Evolutionary conservation across 2,329 filamentous ascomycete genomes (phyloP), one percentile per base, ranked within the genome.

Genomic region (Epichloe scottii): DNA sequence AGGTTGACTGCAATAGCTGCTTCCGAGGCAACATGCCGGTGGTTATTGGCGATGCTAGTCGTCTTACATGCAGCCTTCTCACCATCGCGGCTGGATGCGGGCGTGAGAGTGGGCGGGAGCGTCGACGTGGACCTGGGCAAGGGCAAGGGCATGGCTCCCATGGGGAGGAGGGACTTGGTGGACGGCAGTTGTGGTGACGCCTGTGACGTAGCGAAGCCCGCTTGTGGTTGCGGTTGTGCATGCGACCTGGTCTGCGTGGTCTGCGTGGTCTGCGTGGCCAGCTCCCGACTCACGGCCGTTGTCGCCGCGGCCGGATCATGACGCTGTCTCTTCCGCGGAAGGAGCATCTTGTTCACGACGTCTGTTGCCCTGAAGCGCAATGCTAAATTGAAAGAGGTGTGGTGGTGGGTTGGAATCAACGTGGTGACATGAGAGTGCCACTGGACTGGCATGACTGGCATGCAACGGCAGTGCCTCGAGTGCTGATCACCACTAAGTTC

Each of bases 251-350:
- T 14, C 54, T 57, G 54, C 46, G 54, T 51, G 37, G 56, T n/a
- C n/a, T n/a, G n/a, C n/a, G n/a, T 17, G 19, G 14, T 14, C 54
- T 57, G 54, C 46, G 54, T 51, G 37, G 56, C 50, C 44, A 50
- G 46, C 40, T 56, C 50, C 30, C 46, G 55, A 46, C 57, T 56
- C 46, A 54, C 4, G 40, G 55, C 57, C 39, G 54, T 56, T 15
- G 51, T 55, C 33, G 54, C 55, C 54, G 59, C 55, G 42, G 57
- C 56, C 49, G 61, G 56, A 48, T 64, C 63, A 46, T 60, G 60
- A 44, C 65, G 60, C 53, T 58, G 60, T 57, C 61, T 60, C 57
- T 68, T 68, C 52, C 65, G 65, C 45, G 63, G 59, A 55, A 60
- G 58, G 56, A 60, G 53, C 66, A 68, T 68, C 49, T 55, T 43